These are phyloP conservation scores for Cicer judaicum DNA, from an alignment of 306 rosid genomes.

Conservation along the genomic window DNA sequence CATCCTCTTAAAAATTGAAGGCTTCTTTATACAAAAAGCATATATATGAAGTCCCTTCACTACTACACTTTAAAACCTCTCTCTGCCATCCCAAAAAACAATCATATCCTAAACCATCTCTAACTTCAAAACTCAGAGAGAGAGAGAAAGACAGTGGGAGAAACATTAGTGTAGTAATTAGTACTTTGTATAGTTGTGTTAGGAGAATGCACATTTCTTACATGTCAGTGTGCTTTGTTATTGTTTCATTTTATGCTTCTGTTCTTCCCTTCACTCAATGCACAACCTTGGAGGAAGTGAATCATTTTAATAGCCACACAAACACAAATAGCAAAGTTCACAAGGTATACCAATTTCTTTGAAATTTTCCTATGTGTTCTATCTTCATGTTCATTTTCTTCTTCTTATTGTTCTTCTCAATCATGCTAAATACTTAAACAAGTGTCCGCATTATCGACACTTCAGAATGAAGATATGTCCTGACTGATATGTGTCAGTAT, in stretches of 20 bases:
- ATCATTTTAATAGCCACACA: slow-evolving; percentile 50
- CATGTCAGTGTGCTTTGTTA: slow-evolving; percentile 37
- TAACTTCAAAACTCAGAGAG: slow-evolving; percentile 41
- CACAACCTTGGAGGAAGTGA: slow-evolving; percentile 52
- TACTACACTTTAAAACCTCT: slow-evolving; percentile 50
- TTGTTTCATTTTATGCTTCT: slow-evolving; percentile 52
- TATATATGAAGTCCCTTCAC: slow-evolving; percentile 35
- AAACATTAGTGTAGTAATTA: slow-evolving; percentile 14
- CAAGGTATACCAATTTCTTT: slow-evolving; percentile 55
- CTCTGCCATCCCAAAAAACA: slow-evolving; percentile 46
- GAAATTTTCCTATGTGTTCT: not conserved
- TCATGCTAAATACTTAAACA: not conserved
- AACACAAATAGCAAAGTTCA: slow-evolving; percentile 44
- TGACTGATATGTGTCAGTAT: too few relatives aligned
- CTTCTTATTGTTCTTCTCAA: not conserved
- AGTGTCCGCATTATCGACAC: not conserved
- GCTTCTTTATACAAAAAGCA: slow-evolving; percentile 47
- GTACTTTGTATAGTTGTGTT: not conserved
- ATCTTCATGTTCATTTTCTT: not conserved
- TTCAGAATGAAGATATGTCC: too few relatives aligned
- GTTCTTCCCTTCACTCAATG: slow-evolving; percentile 63
- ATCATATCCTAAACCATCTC: slow-evolving; percentile 51
- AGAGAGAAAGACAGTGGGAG: slow-evolving; percentile 21
- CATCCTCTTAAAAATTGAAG: slow-evolving; percentile 20
- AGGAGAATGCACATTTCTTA: slow-evolving; percentile 58